Base-by-base conservation (phyloP, 192 early-diverging fungal genomes). In the Dimargaris verticillata region DNA sequence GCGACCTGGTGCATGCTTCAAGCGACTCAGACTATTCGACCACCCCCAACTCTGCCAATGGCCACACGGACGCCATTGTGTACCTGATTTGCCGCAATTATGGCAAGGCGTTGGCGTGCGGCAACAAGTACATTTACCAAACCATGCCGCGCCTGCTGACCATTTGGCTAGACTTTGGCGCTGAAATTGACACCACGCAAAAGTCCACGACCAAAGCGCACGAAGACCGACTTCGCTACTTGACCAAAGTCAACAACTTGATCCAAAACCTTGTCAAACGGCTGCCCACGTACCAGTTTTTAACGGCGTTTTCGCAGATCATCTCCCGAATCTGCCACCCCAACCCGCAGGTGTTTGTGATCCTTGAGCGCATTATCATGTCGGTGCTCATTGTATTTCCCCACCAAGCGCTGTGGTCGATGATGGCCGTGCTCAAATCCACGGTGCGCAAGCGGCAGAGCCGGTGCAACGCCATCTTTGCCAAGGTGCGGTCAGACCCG, bases 401-500 rank as follows among this genome's bases (percentile, higher is more conserved):
- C 9, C 82, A 89, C 63, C 92, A 92, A 66, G 77, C 86, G 7
- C 70, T 92, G 48, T 94, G 92, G 92, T 87, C 90, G 66, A 76
- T 94, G 67, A 74, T 90, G 60, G 78, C 85, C 13, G 83, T 89
- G 5, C 75, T 78, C 52, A 72, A 79, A 41, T 87, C 85, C 50
- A 81, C 81, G n/a, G 74, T 80, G 25, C 70, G 71, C 3, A 69
- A 70, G 28, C 80, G 92, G 2, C 70, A 80, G 11, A 64, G 74
- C 44, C 75, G 89, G 42, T 80, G 84, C 65, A 68, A 73, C 26
- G 68, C 67, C 9, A 78, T 94, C 17, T 66, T 94, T 45, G 70
- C 76, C 50, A 92, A 80, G 72, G 82, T 81, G n/a, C 65, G 68
- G 14, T 43, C 54, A 14, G 52, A 48, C 25, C 65, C 65, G 0